Evolutionary conservation across 495 filamentous ascomycete species (phyloP), one percentile per base, ranked within the genome.

Genomic region (Penicillium pancosmium): DNA sequence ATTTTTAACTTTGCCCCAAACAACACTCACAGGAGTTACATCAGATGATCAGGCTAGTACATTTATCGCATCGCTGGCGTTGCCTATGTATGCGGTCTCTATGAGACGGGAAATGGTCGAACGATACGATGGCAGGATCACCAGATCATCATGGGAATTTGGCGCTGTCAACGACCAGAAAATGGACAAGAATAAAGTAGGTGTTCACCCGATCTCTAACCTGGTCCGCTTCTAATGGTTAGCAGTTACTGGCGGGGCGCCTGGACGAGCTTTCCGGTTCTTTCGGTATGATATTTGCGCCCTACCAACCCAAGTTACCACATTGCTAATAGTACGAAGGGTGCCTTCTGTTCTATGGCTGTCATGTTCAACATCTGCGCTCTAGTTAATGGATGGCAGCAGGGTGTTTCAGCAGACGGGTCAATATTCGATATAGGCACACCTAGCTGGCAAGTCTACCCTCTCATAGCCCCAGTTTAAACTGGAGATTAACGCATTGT

Each of bases 271-370:
- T 40, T 40, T n/a, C 36, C 36, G n/a, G 36, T 40, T 15, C 36
- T 40, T 40, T 12, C 36, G 36, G 36, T 40, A 40, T 40, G 36
- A 40, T 9, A 40, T 13, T 13, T n/a, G 10, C n/a, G 4, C 36
- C 36, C 12, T 40, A n/a, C 12, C 36, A 4, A 12, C 15, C 11
- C 2, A 40, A n/a, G 4, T 40, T n/a, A 40, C 11, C 10, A n/a
- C 5, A 2, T 40, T 40, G 9, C 36, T 40, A 8, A 40, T 40
- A n/a, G 10, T n/a, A 40, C 12, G 11, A 33, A 73, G 27, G 90
- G 87, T 50, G 90, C 90, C 0, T 85, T 95, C 54, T 90, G 90
- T 1, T 89, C 90, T 9, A 88, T 92, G 47, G 91, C 89, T 38
- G 83, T 75, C 80, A 84, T 88, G 36, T 90, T 93, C 80, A 88